Percentiles rank a stretch among this genome's conserved stretches.
phyloP scores from a whole-genome alignment of 192 early-diverging fungal genomes.

The Lunasporangiospora selenospora region DNA sequence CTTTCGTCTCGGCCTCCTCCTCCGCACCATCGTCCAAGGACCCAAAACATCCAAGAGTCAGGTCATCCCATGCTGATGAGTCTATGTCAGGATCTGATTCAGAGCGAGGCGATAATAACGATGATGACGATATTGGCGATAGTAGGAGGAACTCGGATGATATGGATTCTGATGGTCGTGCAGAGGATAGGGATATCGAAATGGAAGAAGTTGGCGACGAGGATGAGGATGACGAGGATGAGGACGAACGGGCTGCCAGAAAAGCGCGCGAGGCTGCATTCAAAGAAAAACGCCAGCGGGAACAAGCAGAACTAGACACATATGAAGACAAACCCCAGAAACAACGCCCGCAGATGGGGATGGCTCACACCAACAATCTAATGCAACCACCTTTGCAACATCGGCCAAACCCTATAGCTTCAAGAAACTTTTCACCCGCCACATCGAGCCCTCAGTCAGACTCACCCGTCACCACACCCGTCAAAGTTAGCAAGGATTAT shows the following conservation, averaged over 20 bases:
- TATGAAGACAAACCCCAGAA: slow-evolving; percentile 15
- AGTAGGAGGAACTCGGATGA: slow-evolving; percentile 20
- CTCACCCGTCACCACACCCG: slow-evolving; percentile 26
- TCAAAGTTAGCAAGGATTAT: slow-evolving; percentile 73
- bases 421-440: not conserved
- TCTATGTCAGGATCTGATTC: no score
- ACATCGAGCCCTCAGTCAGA: slow-evolving; percentile 25
- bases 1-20: no score
- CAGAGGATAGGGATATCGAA: slow-evolving; percentile 47
- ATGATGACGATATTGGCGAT: slow-evolving; percentile 46
- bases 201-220: slow-evolving; percentile 6
- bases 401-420: no score
- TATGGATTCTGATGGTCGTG: slow-evolving; percentile 7
- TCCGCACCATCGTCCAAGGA: no score
- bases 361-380: not conserved
- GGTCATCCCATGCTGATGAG: no score
- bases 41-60: no score
- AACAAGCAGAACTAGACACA: slow-evolving; percentile 17
- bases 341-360: not conserved
- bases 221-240: slow-evolving; percentile 21
- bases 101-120: slow-evolving; percentile 47
- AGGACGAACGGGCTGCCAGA: slow-evolving; percentile 11
- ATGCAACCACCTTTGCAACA: no score
- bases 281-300: slow-evolving; percentile 5
- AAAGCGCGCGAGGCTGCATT: slow-evolving; percentile 19